Evolutionary conservation across 2,329 filamentous ascomycete genomes (phyloP).

Genomic region (Hypoxylon sp.): DNA sequence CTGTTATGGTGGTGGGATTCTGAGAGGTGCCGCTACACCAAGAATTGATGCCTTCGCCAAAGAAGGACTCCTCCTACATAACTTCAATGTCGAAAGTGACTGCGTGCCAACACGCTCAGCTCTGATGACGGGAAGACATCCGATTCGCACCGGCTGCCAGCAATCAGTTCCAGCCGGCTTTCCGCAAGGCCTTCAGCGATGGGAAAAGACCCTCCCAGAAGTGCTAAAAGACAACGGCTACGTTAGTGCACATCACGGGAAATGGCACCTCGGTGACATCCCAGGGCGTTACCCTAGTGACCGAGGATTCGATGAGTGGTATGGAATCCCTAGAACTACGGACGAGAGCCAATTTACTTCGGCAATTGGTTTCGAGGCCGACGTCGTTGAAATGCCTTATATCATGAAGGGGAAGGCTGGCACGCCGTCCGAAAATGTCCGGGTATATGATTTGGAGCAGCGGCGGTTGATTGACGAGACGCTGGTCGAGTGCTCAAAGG

Average conservation of each 20-base stretch:
- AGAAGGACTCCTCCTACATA: neutral
- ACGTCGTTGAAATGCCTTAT: neutral
- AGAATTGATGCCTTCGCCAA: neutral
- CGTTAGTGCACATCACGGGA: neutral
- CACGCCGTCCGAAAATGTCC: neutral
- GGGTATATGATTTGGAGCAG: neutral
- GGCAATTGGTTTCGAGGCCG: neutral
- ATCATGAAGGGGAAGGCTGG: neutral
- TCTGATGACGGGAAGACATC: neutral
- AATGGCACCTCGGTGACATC: neutral
- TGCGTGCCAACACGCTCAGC: neutral
- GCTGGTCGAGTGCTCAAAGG: neutral
- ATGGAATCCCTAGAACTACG: neutral
- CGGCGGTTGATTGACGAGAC: constrained; percentile 2
- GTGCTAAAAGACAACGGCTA: neutral
- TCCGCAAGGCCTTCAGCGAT: neutral
- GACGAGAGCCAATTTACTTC: neutral
- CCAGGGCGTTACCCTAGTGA: neutral
- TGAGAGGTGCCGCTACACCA: neutral
- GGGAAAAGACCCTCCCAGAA: neutral
- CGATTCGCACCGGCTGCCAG: constrained; percentile 1
- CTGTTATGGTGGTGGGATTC: neutral
- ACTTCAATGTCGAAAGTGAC: constrained; percentile 2
- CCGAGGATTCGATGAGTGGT: neutral
- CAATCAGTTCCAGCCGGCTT: constrained; percentile 1